These are phyloP conservation scores for Basidiobolus meristosporus DNA, from an alignment of 371 early-diverging fungal species.

Conservation along the genomic window DNA sequence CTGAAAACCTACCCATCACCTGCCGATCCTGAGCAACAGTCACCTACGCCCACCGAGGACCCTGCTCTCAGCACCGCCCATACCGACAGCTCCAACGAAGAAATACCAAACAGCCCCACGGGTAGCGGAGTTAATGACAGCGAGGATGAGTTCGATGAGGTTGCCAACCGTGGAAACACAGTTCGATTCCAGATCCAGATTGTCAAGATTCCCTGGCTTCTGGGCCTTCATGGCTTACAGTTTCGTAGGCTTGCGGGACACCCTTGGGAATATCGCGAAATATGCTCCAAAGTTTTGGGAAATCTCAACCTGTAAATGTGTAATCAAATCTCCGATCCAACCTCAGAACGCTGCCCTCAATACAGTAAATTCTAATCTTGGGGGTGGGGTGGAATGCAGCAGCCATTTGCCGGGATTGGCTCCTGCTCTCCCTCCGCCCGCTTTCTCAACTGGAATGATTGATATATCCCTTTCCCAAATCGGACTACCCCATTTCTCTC, in stretches of 20 bases:
- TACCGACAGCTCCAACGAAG: neutral
- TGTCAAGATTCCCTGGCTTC: slow-evolving; percentile 45
- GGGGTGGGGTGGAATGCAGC: too few species aligned
- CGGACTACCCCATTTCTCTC: too few species aligned
- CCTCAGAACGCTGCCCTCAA: too few species aligned
- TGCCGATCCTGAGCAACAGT: neutral
- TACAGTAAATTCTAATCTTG: too few species aligned
- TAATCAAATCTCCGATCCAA: neutral
- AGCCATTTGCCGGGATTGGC: too few species aligned
- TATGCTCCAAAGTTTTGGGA: slow-evolving; percentile 40
- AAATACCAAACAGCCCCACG: too few species aligned
- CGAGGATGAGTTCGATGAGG: too few species aligned
- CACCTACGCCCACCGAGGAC: neutral
- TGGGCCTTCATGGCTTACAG: slow-evolving; percentile 54
- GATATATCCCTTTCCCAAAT: too few species aligned
- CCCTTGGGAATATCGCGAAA: slow-evolving; percentile 51
- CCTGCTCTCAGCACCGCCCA: neutral
- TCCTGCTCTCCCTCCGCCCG: too few species aligned
- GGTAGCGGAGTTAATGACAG: too few species aligned
- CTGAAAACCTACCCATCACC: neutral
- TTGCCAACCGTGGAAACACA: too few species aligned
- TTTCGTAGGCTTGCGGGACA: slow-evolving; percentile 58
- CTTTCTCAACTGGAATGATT: too few species aligned
- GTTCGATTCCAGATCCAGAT: slow-evolving; percentile 48
- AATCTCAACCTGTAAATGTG: slow-evolving; percentile 6